These are phyloP conservation scores for Pulveroboletus ravenelii DNA, from an alignment of 768 basidiomycete genomes.

Conservation along the genomic window DNA sequence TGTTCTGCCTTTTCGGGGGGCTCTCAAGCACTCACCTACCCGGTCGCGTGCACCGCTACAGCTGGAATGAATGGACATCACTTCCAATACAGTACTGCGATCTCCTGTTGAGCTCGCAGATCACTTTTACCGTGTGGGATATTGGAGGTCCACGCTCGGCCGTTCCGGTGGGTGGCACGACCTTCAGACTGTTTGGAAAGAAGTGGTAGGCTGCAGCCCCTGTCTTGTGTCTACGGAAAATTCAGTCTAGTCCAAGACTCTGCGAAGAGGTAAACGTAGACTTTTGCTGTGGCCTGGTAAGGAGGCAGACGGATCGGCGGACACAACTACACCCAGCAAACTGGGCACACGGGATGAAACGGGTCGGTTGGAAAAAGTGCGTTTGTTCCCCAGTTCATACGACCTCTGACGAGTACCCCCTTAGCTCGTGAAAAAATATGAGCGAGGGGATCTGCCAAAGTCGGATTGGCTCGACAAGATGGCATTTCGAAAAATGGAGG, in stretches of 20 bases:
- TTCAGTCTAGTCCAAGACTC: too few species aligned
- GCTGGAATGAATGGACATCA: constrained; percentile 95
- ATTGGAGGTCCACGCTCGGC: too few species aligned
- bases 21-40: neutral
- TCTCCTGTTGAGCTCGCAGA: constrained; percentile 49
- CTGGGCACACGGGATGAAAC: constrained; percentile 80
- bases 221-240: too few species aligned
- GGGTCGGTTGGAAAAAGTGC: constrained; percentile 89
- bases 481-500: constrained; percentile 93
- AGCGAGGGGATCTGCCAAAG: constrained; percentile 88
- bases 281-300: constrained; percentile 76
- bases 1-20: constrained; percentile 18
- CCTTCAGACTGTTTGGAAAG: too few species aligned
- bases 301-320: constrained; percentile 81
- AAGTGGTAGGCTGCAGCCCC: too few species aligned
- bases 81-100: constrained; percentile 94
- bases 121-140: too few species aligned
- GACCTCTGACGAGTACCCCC: neutral
- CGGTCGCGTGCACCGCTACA: constrained; percentile 26
- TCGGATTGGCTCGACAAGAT: constrained; percentile 95
- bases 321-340: constrained; percentile 87
- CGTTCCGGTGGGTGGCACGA: too few species aligned
- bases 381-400: constrained; percentile 1
- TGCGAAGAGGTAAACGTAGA: constrained; percentile 89
- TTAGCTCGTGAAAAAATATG: constrained; percentile 91